Percentiles rank a stretch among this genome's conserved stretches.
Evolutionary conservation across 768 basidiomycete species (phyloP).

Genomic region (Dacryopinax primogenitus): DNA sequence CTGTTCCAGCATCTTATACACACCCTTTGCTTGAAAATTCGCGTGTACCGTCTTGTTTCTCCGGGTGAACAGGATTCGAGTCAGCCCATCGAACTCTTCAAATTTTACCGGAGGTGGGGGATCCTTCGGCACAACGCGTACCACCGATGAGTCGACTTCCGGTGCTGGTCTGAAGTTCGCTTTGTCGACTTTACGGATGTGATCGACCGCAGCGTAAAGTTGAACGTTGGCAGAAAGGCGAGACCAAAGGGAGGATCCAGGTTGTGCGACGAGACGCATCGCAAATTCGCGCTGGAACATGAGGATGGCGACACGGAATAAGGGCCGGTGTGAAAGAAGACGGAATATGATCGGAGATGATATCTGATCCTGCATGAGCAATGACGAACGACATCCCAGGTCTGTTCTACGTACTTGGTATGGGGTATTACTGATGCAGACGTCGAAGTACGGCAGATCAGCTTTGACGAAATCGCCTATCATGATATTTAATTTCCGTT

Average conservation of each 20-base stretch:
- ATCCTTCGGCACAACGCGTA: constrained; percentile 80
- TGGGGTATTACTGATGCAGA: constrained; percentile 97
- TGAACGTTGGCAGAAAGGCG: constrained; percentile 93
- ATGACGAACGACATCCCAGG: neutral
- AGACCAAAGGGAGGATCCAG: constrained; percentile 80
- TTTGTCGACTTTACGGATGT: constrained; percentile 90
- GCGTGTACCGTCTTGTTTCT: constrained; percentile 84
- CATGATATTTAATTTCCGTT: constrained; percentile 85
- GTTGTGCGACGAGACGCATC: constrained; percentile 73
- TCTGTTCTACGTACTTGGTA: constrained; percentile 49
- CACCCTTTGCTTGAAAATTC: constrained; percentile 87
- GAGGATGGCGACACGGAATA: constrained; percentile 87
- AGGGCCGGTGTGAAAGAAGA: constrained; percentile 86
- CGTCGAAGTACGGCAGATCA: constrained; percentile 96
- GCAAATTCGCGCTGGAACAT: constrained; percentile 99
- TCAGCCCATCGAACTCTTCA: constrained; percentile 94
- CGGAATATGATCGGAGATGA: constrained; percentile 96
- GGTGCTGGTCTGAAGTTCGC: constrained; percentile 96
- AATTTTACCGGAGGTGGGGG: constrained; percentile 93
- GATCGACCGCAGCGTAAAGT: constrained; percentile 90
- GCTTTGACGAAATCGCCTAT: constrained; percentile 98
- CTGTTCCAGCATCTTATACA: constrained; percentile 83
- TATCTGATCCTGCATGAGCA: constrained; percentile 36
- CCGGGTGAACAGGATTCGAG: constrained; percentile 76
- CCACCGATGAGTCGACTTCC: constrained; percentile 83